A percentile compares a stretch with the other conserved stretches of the same genome.
Evolutionary conservation across 441 rosid species (phyloP).

Genomic region (Brassica balearica): DNA sequence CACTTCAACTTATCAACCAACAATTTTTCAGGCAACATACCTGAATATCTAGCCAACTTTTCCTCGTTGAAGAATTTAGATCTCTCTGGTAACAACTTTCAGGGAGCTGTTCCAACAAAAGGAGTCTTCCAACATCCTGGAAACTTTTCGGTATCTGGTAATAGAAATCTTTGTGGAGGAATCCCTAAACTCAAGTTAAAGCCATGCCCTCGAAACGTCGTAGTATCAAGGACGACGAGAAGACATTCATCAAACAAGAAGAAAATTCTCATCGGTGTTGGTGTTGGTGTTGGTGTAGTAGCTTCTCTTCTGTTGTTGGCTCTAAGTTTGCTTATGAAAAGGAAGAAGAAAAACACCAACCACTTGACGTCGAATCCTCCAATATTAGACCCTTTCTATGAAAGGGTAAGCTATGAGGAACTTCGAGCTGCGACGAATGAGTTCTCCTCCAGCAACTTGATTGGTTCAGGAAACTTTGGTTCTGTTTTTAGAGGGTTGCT

Average conservation of each 20-base stretch:
- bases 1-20: slow-evolving; percentile 30
- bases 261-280: slow-evolving; percentile 12
- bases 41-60: slow-evolving; percentile 23
- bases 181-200: slow-evolving; percentile 33
- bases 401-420: neutral
- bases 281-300: slow-evolving; percentile 22
- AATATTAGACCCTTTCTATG: neutral
- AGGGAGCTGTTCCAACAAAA: slow-evolving; percentile 31
- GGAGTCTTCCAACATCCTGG: slow-evolving; percentile 30
- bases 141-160: slow-evolving; percentile 25
- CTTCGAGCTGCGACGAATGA: neutral
- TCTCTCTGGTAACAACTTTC: slow-evolving; percentile 38
- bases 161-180: slow-evolving; percentile 44
- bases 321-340: neutral
- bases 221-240: neutral
- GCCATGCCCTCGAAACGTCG: slow-evolving; percentile 2
- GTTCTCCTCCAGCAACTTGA: neutral
- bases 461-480: slow-evolving; percentile 12
- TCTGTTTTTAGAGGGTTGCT: slow-evolving; percentile 9
- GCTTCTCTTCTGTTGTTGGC: slow-evolving; percentile 18
- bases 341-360: neutral
- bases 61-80: slow-evolving; percentile 19
- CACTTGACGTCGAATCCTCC: neutral
- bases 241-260: slow-evolving; percentile 4
- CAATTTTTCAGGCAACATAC: slow-evolving; percentile 33